These are phyloP conservation scores for Rhodocollybia butyracea DNA, from an alignment of 768 basidiomycete genomes.

Conservation along the genomic window DNA sequence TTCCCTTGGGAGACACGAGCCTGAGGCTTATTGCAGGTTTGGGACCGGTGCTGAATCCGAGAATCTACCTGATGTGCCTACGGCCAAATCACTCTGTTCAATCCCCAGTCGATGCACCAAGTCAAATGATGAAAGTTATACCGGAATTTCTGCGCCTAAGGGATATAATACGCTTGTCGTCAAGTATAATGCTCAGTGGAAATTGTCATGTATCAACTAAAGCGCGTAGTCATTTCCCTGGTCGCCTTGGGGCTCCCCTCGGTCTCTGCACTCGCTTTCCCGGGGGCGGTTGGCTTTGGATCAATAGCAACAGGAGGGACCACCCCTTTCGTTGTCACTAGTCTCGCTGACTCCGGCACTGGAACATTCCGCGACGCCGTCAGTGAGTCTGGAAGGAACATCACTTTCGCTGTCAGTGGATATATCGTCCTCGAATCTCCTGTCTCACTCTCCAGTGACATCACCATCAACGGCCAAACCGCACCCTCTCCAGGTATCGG, in stretches of 20 bases:
- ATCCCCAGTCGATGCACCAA: too few species aligned
- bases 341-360: slow-evolving; percentile 19
- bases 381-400: slow-evolving; percentile 17
- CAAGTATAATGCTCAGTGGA: too few species aligned
- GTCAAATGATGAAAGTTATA: too few species aligned
- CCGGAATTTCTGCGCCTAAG: too few species aligned
- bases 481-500: slow-evolving; percentile 19
- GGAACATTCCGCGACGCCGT: slow-evolving; percentile 18
- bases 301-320: slow-evolving; percentile 20
- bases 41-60: too few species aligned
- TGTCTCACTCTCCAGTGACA: slow-evolving; percentile 16
- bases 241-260: slow-evolving; percentile 10
- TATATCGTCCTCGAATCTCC: slow-evolving; percentile 20
- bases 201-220: too few species aligned
- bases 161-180: too few species aligned
- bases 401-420: slow-evolving; percentile 20
- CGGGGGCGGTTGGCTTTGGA: slow-evolving; percentile 20
- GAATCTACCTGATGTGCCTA: too few species aligned
- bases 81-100: too few species aligned
- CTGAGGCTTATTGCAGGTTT: too few species aligned
- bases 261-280: slow-evolving; percentile 18
- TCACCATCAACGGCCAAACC: slow-evolving; percentile 21
- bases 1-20: too few species aligned
- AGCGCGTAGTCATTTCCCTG: not conserved
- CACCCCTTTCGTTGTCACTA: slow-evolving; percentile 17